phyloP scores from a whole-genome alignment of 1,284 basidiomycete genomes.

The Sanguinoderma infundibulare region DNA sequence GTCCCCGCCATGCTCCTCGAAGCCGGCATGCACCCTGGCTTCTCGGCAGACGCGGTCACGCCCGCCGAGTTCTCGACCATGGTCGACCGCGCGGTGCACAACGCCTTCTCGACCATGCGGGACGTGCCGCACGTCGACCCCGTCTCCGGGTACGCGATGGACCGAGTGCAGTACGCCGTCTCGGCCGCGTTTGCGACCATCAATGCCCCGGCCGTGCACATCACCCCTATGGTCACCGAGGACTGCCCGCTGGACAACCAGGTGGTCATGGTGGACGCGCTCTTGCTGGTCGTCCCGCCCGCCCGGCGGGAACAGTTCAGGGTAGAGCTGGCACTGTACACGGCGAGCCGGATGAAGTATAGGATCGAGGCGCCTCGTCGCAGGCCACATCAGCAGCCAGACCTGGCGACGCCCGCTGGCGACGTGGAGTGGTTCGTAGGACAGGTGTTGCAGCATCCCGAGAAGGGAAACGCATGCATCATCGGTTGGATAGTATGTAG shows the following conservation, averaged over 20 bases:
- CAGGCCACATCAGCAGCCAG: not conserved
- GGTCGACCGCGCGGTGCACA: constrained; percentile 22
- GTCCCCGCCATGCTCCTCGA: constrained; percentile 37
- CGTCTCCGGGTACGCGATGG: not conserved
- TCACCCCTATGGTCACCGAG: constrained; percentile 9
- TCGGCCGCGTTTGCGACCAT: constrained; percentile 9
- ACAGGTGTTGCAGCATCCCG: constrained; percentile 6
- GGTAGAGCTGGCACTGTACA: not conserved
- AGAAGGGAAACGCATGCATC: constrained; percentile 7
- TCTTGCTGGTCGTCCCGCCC: constrained; percentile 7
- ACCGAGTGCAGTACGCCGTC: constrained; percentile 11
- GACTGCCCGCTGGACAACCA: constrained; percentile 22
- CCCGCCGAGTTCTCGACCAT: constrained; percentile 14
- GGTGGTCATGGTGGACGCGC: constrained; percentile 17
- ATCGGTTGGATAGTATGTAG: constrained; percentile 21
- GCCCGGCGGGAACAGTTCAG: not conserved
- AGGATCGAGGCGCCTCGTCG: not conserved
- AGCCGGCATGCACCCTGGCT: constrained; percentile 30
- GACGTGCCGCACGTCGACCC: not conserved
- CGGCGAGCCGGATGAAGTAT: not conserved
- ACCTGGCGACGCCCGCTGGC: not conserved
- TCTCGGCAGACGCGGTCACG: constrained; percentile 16
- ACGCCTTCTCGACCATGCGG: constrained; percentile 15
- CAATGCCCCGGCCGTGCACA: constrained; percentile 2
- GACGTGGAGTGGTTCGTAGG: constrained; percentile 20